Conservation (phyloP, 768 basidiomycete genomes). For the Mycena venus region DNA sequence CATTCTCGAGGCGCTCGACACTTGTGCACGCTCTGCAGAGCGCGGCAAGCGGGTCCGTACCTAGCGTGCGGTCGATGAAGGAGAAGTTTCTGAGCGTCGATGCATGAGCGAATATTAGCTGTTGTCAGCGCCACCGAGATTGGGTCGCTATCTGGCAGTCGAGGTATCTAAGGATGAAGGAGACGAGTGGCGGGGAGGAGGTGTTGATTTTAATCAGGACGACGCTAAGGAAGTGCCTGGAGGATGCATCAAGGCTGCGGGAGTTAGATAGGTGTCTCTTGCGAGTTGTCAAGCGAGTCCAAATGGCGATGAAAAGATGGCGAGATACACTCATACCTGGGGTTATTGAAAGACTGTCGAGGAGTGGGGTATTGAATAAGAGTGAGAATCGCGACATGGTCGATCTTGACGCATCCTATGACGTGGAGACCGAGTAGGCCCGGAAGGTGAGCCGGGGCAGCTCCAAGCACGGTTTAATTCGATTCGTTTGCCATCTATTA, state of each 20-base stretch:
- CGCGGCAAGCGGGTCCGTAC: conserved; percentile 50
- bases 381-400: conserved; percentile 64
- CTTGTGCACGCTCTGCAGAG: conserved; percentile 60
- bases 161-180: conserved; percentile 59
- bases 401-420: conserved; percentile 68
- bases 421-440: conserved; percentile 71
- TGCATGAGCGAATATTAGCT: conserved; percentile 58
- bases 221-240: conserved; percentile 34
- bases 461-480: conserved; percentile 64
- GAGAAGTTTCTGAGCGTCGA: conserved; percentile 58
- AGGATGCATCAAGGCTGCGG: conserved; percentile 37
- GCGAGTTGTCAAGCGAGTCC: conserved; percentile 59
- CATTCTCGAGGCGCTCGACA: conserved; percentile 63
- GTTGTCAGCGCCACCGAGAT: conserved; percentile 54
- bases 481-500: conserved; percentile 68
- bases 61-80: conserved; percentile 62
- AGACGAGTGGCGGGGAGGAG: conserved; percentile 48
- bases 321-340: conserved; percentile 62
- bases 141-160: conserved; percentile 56
- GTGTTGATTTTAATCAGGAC: conserved; percentile 46
- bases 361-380: conserved; percentile 63
- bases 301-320: not conserved
- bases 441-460: conserved; percentile 63
- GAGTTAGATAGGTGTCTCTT: conserved; percentile 58
- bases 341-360: conserved; percentile 74